Percentiles rank a stretch among this genome's conserved stretches.
Evolutionary conservation across 306 rosid genomes (phyloP).

Genomic region (Lablab purpureus): DNA sequence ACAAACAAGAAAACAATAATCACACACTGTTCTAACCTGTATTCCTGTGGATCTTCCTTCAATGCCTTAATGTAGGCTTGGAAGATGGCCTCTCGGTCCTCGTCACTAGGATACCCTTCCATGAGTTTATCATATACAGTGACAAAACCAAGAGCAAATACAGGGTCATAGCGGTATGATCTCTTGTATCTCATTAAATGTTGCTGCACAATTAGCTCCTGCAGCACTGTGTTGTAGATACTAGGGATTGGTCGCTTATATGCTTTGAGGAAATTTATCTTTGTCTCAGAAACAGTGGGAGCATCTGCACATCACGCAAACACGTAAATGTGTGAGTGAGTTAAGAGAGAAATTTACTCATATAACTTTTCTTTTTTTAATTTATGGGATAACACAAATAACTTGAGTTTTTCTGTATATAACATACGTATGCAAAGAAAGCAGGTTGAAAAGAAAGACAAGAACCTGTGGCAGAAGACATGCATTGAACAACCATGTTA

Average conservation of each 20-base stretch:
- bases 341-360: too few relatives aligned
- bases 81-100: slow-evolving; percentile 86
- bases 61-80: slow-evolving; percentile 80
- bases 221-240: slow-evolving; percentile 84
- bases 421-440: background rate
- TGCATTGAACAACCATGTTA: slow-evolving; percentile 70
- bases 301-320: slow-evolving; percentile 44
- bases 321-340: background rate
- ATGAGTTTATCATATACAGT: slow-evolving; percentile 88
- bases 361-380: too few relatives aligned
- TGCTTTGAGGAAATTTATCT: slow-evolving; percentile 79
- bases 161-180: slow-evolving; percentile 82
- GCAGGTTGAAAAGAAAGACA: background rate
- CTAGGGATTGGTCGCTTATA: slow-evolving; percentile 91
- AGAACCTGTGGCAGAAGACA: slow-evolving; percentile 67
- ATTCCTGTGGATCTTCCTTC: slow-evolving; percentile 83
- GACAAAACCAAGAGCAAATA: slow-evolving; percentile 91
- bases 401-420: too few relatives aligned
- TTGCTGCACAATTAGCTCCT: slow-evolving; percentile 93
- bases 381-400: too few relatives aligned
- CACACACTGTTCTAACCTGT: slow-evolving; percentile 65
- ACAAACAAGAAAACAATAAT: slow-evolving; percentile 19
- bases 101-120: slow-evolving; percentile 93
- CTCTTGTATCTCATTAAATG: slow-evolving; percentile 87
- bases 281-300: slow-evolving; percentile 83